Evolutionary conservation across 108 stramenopile species (phyloP), one percentile per base, ranked within the genome.

Genomic region (Fistulifera solaris): DNA sequence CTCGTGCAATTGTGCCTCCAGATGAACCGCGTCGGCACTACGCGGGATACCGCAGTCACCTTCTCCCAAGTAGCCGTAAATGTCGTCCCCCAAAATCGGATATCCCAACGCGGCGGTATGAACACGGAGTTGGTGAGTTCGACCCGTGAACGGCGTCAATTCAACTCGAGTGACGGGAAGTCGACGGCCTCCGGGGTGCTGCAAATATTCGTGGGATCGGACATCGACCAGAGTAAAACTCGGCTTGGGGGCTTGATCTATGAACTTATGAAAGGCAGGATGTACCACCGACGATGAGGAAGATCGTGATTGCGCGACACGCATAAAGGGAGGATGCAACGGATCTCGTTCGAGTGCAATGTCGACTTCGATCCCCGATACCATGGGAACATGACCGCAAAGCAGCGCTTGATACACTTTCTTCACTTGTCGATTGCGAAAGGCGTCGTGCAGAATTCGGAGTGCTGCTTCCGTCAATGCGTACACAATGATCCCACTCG

Each of bases 121-220:
- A 14, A 89, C 83, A 38, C 86, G 75, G 17, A 93, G 67, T 68
- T 93, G 92, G 68, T 93, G 92, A 12, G 85, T 93, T 53, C 92
- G 56, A n/a, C 87, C 88, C 7, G 88, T 79, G 12, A 71, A 54
- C 23, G 83, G 83, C 10, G 53, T 67, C 56, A 85, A 60, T 39
- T 42, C 44, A 0, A 91, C 60, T 28, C 81, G 61, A 40, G 89
- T 91, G 8, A 86, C 80, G 6, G 77, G 73, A 43, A 78, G 53
- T 8, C 49, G 39, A 7, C 25, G 41, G 27, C 62, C 12, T 55
- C 70, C 67, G 24, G 56, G 63, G 56, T 77, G 48, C 48, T 64
- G 23, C 49, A 61, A n/a, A 86, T 46, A 46, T 5, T 46, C 44
- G 44, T 21, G 21, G 7, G 44, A 35, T 8, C 8, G 31, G 31